Base-by-base conservation (phyloP, 768 basidiomycete species). In the Boletellus sp. region DNA sequence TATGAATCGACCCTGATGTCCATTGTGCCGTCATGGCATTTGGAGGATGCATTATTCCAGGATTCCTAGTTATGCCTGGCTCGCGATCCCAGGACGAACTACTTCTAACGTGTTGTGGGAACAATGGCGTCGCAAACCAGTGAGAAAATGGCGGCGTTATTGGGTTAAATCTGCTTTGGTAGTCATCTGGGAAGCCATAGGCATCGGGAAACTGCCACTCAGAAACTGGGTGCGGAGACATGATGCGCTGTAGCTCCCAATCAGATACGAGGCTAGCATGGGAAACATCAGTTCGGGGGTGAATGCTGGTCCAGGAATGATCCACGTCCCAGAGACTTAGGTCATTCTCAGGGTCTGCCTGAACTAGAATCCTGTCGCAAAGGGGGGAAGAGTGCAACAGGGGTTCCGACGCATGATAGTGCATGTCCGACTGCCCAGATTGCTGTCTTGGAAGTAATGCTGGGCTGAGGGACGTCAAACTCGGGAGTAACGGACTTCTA, bases 201-300 rank as follows among this genome's bases (percentile, higher is more conserved):
- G 44, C 17, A 10, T 19, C n/a, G 47, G 47, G 2, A 36, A 47
- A 45, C 16, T 55, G 53, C 54, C 48, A 47, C n/a, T 51, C 47
- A 19, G 45, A 42, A 24, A 41, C 44, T 6, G 38, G 39, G 32
- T 42, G 38, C 2, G 44, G n/a, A 16, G 48, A 19, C 3, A 40
- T 20, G 43, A 42, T 20, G 32, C 39, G 16, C 6, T 46, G 50
- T 39, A 40, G 22, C 37, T 47, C 53, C 45, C 44, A 49, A 22
- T 23, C 47, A 16, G 45, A 23, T 8, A 45, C n/a, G 12, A 46
- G 32, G 16, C 13, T 37, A n/a, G n/a, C 10, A 36, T 48, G 20
- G 15, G 44, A 46, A 44, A 46, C 37, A 5, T 20, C 11, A 8
- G 23, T 12, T 23, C 1, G 48, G n/a, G 28, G 44, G 32, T 53